These are phyloP conservation scores for Xenosphaeropsis pyriputrescens DNA, from an alignment of 2,329 filamentous ascomycete species.

Conservation along the genomic window DNA sequence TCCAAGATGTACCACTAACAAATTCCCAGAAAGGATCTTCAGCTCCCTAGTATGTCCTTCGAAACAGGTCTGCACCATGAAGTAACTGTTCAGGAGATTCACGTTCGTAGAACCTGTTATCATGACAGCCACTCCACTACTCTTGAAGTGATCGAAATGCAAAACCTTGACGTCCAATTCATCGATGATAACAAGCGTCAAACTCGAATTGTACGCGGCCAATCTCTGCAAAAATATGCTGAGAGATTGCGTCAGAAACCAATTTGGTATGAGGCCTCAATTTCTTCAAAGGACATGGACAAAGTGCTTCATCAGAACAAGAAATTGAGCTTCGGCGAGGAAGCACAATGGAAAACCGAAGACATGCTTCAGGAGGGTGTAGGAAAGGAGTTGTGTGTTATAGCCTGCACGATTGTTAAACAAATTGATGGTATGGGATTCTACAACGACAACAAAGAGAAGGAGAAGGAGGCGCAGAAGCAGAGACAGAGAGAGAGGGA, in stretches of 20 bases:
- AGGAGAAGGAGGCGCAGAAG: neutral
- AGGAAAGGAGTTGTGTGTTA: constrained; percentile 3
- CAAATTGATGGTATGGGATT: constrained; percentile 12
- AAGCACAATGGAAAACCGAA: constrained; percentile 6
- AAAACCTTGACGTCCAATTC: neutral
- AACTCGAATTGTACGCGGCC: too few relatives aligned
- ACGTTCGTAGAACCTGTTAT: neutral
- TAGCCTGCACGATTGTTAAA: constrained; percentile 8
- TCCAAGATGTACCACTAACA: neutral
- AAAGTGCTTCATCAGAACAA: constrained; percentile 6
- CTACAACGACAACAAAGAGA: constrained; percentile 8
- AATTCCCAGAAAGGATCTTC: neutral
- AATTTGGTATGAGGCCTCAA: constrained; percentile 9
- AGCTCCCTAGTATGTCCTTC: too few relatives aligned
- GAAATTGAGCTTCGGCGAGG: constrained; percentile 9
- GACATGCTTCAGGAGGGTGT: constrained; percentile 1
- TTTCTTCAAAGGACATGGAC: constrained; percentile 5
- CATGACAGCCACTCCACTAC: neutral
- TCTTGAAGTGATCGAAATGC: neutral
- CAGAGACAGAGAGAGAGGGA: too few relatives aligned
- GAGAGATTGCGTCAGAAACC: neutral
- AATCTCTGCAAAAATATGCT: too few relatives aligned
- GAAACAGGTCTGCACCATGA: neutral
- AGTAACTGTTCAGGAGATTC: neutral
- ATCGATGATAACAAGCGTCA: too few relatives aligned